These are phyloP conservation scores for Tolypocladium album DNA, from an alignment of 2,329 filamentous ascomycete species.

Conservation along the genomic window DNA sequence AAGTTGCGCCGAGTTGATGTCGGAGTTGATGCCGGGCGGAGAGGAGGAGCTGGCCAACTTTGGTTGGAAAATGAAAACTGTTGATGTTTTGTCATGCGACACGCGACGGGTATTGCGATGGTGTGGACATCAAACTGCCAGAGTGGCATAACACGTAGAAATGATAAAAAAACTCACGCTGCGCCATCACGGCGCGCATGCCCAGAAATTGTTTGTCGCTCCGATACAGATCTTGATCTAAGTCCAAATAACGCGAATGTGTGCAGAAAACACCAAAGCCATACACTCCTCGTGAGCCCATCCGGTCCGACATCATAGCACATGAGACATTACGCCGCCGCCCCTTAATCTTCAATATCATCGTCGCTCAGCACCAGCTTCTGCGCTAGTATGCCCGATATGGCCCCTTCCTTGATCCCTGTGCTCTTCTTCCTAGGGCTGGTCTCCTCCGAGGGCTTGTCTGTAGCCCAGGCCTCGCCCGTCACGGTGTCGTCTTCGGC, in stretches of 20 bases:
- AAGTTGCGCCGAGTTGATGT: background rate
- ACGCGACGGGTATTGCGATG: background rate
- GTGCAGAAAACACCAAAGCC: background rate
- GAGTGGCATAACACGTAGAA: background rate
- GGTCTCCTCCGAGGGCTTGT: slow-evolving; percentile 44
- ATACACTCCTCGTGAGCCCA: background rate
- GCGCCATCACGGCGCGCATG: background rate
- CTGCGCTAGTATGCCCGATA: slow-evolving; percentile 40
- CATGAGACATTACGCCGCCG: slow-evolving; percentile 10
- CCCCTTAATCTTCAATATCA: slow-evolving; percentile 63
- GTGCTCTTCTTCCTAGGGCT: slow-evolving; percentile 36
- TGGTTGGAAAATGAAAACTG: background rate
- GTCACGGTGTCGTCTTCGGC: slow-evolving; percentile 31
- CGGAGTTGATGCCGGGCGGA: background rate
- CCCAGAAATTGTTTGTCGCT: background rate
- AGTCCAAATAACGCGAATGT: background rate
- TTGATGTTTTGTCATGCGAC: background rate
- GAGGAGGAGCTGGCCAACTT: background rate
- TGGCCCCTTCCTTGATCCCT: slow-evolving; percentile 24
- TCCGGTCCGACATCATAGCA: background rate
- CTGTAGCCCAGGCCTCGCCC: slow-evolving; percentile 49
- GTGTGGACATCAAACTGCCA: background rate
- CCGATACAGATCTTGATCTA: background rate
- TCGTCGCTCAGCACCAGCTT: slow-evolving; percentile 70
- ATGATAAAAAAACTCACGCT: background rate